Percentiles rank a stretch among this genome's conserved stretches.
Conservation (phyloP, 352 stramenopile species). For the Detonula confervacea region DNA sequence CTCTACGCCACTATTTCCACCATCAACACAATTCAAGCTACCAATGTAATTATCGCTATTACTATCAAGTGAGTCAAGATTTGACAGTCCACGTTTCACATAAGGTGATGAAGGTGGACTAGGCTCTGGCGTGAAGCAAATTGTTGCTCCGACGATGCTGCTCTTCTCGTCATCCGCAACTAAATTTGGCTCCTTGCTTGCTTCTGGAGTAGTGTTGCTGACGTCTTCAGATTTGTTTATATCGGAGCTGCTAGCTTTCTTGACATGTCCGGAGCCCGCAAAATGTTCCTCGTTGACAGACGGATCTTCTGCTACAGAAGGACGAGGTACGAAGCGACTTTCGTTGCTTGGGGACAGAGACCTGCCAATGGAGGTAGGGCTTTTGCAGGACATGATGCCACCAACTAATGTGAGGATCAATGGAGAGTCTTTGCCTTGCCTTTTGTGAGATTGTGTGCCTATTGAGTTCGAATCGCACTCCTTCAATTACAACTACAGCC, state of each 20-base stretch:
- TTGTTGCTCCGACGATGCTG: constrained; percentile 46
- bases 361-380: neutral
- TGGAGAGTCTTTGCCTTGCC: no score
- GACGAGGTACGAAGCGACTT: constrained; percentile 52
- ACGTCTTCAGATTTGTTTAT: neutral
- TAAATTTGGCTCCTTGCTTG: constrained; percentile 2
- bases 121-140: constrained; percentile 53
- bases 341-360: constrained; percentile 49
- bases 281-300: constrained; percentile 36
- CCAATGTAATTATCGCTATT: constrained; percentile 37
- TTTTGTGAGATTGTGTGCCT: no score
- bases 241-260: neutral
- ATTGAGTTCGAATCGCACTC: no score
- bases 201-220: neutral
- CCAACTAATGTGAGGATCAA: no score
- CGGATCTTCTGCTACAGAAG: constrained; percentile 24
- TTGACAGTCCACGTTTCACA: neutral
- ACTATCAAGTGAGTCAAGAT: constrained; percentile 18
- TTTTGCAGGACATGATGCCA: constrained; percentile 11
- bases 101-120: constrained; percentile 30
- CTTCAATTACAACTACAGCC: no score
- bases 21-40: constrained; percentile 2
- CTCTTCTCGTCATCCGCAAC: constrained; percentile 38
- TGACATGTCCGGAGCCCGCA: neutral
- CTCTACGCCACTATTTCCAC: neutral